Conservation (phyloP, 257 asterid species). For the Gynochthodes officinalis region DNA sequence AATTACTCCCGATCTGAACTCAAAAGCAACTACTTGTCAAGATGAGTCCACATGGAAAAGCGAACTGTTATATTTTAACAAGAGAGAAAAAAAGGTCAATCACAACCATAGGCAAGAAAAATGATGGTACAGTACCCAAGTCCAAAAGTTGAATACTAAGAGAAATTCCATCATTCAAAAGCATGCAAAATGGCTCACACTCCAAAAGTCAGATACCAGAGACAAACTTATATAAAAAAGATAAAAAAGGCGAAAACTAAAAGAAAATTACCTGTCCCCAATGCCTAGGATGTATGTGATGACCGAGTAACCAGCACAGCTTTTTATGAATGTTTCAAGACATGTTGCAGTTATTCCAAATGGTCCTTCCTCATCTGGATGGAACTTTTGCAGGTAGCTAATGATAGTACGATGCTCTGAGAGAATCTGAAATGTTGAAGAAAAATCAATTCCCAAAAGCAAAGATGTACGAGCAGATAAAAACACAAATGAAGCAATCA, state of each 20-base stretch:
- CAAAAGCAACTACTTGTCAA: not conserved
- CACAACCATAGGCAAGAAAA: not conserved
- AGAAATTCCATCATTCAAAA: not conserved
- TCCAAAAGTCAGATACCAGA: not conserved
- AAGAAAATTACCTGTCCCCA: constrained; percentile 77
- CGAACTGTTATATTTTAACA: not conserved
- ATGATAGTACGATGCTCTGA: constrained; percentile 95
- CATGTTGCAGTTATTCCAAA: constrained; percentile 92
- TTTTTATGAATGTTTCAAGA: constrained; percentile 92
- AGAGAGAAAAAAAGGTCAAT: not conserved
- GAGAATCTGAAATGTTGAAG: constrained; percentile 61
- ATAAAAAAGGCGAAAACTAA: not conserved
- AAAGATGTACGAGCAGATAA: not conserved
- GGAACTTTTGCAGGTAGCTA: constrained; percentile 89
- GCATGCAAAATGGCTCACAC: not conserved
- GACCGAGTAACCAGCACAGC: constrained; percentile 99
- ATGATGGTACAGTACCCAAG: not conserved
- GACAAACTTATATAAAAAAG: not conserved
- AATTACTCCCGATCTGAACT: not conserved
- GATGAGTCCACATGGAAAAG: not conserved
- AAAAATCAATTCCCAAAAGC: constrained; percentile 4
- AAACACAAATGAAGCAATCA: not conserved
- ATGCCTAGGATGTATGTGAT: constrained; percentile 95
- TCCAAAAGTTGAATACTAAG: not conserved
- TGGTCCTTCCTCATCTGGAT: constrained; percentile 91